A percentile compares a stretch with the other conserved stretches of the same genome.
Evolutionary conservation across 306 rosid genomes (phyloP).

Genomic region (Fragaria ananassa): DNA sequence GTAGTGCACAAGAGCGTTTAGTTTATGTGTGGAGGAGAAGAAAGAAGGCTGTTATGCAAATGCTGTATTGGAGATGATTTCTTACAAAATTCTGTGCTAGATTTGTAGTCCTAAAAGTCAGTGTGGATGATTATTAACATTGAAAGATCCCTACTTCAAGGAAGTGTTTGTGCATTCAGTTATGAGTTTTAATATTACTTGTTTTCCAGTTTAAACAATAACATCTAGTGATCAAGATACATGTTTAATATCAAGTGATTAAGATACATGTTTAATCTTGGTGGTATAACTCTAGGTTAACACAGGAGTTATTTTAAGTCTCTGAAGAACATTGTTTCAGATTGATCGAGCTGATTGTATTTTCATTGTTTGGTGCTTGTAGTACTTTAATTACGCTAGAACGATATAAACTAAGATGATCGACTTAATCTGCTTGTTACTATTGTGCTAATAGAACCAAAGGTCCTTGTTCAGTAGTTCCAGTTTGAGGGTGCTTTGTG

Average conservation of each 20-base stretch:
- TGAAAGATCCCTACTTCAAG: background rate
- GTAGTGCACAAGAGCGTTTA: slow-evolving; percentile 24
- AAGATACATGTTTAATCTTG: background rate
- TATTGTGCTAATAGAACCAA: too few species aligned
- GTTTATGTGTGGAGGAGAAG: slow-evolving; percentile 24
- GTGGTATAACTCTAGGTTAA: background rate
- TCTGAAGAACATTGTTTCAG: background rate
- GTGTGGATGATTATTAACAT: slow-evolving; percentile 3
- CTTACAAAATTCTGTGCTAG: slow-evolving; percentile 19
- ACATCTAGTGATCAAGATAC: background rate
- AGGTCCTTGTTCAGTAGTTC: too few species aligned
- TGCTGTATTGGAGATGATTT: slow-evolving; percentile 14
- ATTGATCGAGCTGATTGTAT: background rate
- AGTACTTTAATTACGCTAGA: background rate
- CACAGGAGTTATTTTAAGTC: background rate
- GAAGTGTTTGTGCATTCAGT: background rate
- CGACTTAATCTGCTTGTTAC: background rate
- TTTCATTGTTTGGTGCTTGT: background rate
- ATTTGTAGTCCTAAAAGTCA: slow-evolving; percentile 21
- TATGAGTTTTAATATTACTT: background rate
- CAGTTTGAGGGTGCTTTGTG: too few species aligned
- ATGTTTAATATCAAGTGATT: background rate
- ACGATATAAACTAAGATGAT: background rate
- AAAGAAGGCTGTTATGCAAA: slow-evolving; percentile 22
- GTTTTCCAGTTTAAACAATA: background rate